Percentiles rank a stretch among this genome's conserved stretches.
Conservation (phyloP, 495 filamentous ascomycete species). For the Hyaloscypha variabilis region DNA sequence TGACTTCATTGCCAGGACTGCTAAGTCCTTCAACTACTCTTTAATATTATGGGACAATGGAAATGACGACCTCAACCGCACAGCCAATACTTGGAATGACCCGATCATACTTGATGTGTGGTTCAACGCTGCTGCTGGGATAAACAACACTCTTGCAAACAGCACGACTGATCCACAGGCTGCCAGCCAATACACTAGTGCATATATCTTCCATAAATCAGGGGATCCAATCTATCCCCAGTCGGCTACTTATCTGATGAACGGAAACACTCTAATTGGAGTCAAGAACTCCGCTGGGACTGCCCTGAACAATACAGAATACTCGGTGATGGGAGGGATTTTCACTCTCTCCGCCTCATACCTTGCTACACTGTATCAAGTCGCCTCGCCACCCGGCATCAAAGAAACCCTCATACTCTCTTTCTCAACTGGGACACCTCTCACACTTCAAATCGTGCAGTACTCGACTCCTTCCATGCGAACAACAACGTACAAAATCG, state of each 20-base stretch:
- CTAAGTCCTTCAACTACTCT: slow-evolving; percentile 46
- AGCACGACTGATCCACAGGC: slow-evolving; percentile 51
- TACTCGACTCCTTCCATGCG: slow-evolving; percentile 50
- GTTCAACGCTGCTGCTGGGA: slow-evolving; percentile 44
- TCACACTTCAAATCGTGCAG: slow-evolving; percentile 49
- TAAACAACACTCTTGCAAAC: slow-evolving; percentile 53
- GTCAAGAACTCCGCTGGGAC: slow-evolving; percentile 44
- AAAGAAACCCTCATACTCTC: slow-evolving; percentile 52
- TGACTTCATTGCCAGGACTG: slow-evolving; percentile 53
- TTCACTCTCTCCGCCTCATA: slow-evolving; percentile 53
- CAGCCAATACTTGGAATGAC: slow-evolving; percentile 51
- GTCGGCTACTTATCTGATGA: slow-evolving; percentile 50
- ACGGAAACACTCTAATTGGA: slow-evolving; percentile 54
- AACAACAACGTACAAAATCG: slow-evolving; percentile 36
- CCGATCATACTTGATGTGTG: slow-evolving; percentile 48
- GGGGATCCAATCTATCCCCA: slow-evolving; percentile 46
- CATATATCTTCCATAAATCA: slow-evolving; percentile 58
- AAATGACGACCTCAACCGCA: slow-evolving; percentile 47
- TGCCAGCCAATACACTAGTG: slow-evolving; percentile 48
- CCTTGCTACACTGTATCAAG: slow-evolving; percentile 44
- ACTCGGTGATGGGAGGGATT: slow-evolving; percentile 47
- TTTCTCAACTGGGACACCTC: slow-evolving; percentile 52
- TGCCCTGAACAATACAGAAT: slow-evolving; percentile 36
- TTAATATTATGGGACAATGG: slow-evolving; percentile 64
- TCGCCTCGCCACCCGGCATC: slow-evolving; percentile 42